phyloP scores from a whole-genome alignment of 2,329 filamentous ascomycete genomes.

The Diaporthe sp. region DNA sequence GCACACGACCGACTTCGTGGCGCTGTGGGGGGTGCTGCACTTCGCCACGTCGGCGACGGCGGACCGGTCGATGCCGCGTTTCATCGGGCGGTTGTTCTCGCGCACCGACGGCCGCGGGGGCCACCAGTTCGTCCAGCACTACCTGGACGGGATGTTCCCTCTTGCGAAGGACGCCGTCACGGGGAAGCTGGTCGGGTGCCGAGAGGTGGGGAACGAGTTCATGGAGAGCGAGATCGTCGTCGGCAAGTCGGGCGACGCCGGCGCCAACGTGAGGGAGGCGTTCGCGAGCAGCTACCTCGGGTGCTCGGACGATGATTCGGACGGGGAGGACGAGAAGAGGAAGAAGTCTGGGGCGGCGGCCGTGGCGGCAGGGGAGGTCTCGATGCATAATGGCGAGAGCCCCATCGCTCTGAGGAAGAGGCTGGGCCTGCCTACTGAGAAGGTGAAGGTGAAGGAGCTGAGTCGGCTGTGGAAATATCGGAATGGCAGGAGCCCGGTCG shows the following conservation, averaged over 20 bases:
- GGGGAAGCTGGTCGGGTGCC: conserved; percentile 55
- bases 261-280: conserved; percentile 60
- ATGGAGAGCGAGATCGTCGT: conserved; percentile 71
- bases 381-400: conserved; percentile 47
- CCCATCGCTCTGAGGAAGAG: conserved; percentile 45
- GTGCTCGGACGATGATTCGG: conserved; percentile 55
- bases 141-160: conserved; percentile 74
- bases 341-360: not conserved
- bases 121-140: conserved; percentile 73
- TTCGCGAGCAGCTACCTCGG: conserved; percentile 64
- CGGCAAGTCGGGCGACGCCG: conserved; percentile 59
- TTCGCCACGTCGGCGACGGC: conserved; percentile 66
- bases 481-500: conserved; percentile 68
- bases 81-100: conserved; percentile 73
- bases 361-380: conserved; percentile 42
- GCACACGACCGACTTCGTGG: conserved; percentile 80
- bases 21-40: conserved; percentile 80
- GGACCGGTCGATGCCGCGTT: conserved; percentile 67
- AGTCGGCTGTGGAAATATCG: conserved; percentile 75
- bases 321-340: conserved; percentile 50
- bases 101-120: conserved; percentile 63
- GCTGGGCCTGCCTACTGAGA: conserved; percentile 46
- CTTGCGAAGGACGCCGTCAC: conserved; percentile 59
- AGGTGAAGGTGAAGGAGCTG: conserved; percentile 70
- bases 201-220: conserved; percentile 62